These are phyloP conservation scores for Tolypocladium guangdongense DNA, from an alignment of 2,329 filamentous ascomycete species.

Conservation along the genomic window DNA sequence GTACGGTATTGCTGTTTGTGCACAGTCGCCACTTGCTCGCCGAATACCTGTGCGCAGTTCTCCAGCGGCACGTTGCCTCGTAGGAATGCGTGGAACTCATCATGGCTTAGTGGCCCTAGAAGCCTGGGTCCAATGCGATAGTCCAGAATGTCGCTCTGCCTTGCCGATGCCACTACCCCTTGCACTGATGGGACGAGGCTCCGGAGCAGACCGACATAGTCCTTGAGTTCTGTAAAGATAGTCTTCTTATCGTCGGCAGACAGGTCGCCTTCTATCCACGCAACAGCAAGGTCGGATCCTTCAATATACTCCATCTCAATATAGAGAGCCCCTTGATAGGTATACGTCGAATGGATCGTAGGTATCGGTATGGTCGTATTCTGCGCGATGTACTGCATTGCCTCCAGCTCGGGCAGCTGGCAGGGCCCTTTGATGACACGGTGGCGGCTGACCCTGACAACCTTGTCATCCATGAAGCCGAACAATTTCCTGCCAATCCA, in stretches of 20 bases:
- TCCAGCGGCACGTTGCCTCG: slow-evolving; percentile 11
- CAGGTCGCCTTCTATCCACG: slow-evolving; percentile 8
- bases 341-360: slow-evolving; percentile 13
- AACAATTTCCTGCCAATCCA: slow-evolving; percentile 15
- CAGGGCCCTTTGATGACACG: slow-evolving; percentile 19
- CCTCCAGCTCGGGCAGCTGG: slow-evolving; percentile 16
- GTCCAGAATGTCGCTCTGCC: slow-evolving; percentile 13
- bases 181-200: slow-evolving; percentile 11
- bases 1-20: slow-evolving; percentile 12
- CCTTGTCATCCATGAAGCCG: slow-evolving; percentile 3
- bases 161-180: slow-evolving; percentile 12
- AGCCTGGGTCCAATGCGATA: slow-evolving; percentile 12
- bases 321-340: slow-evolving; percentile 7
- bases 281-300: slow-evolving; percentile 9
- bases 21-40: slow-evolving; percentile 11
- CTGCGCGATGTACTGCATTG: slow-evolving; percentile 16
- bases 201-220: slow-evolving; percentile 11
- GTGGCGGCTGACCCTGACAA: slow-evolving; percentile 14
- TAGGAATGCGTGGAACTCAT: slow-evolving; percentile 14
- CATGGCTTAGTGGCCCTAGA: slow-evolving; percentile 13
- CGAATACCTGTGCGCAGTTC: slow-evolving; percentile 10
- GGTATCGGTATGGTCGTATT: slow-evolving; percentile 17
- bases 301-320: slow-evolving; percentile 17
- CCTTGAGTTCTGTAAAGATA: slow-evolving; percentile 12
- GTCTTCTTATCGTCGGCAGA: slow-evolving; percentile 8